Evolutionary conservation across 2,329 filamentous ascomycete genomes (phyloP), one percentile per base, ranked within the genome.

Genomic region (Dissoconium aciculare): DNA sequence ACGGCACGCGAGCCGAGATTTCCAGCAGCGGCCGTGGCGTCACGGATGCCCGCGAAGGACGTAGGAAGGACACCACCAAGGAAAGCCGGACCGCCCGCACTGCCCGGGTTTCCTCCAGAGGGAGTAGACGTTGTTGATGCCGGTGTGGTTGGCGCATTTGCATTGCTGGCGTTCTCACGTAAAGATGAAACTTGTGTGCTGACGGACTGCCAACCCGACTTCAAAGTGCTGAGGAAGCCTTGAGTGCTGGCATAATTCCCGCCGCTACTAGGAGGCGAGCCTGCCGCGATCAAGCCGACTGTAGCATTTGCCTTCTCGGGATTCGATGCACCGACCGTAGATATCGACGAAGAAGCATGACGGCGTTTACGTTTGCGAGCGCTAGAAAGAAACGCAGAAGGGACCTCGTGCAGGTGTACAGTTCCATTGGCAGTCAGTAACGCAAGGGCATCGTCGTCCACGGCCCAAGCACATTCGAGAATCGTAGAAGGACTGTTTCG

Each of bases 371-470:
- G 38, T 32, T 46, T 51, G 9, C 39, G 36, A 10, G 33, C 27
- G 5, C 72, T 66, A 9, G 42, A 24, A 4, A 21, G 35, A 15
- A 33, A 26, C n/a, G n/a, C n/a, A 10, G 31, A 27, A 5, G 84
- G 83, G 55, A 95, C 71, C 42, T 93, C 81, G 41, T 93, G 76
- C 26, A 95, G 70, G 56, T 98, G 89, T 8, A 94, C 75, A 5
- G 89, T 98, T n/a, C 87, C 84, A 44, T 85, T 80, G 47, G 92
- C 83, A 1, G 89, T 95, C 15, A 94, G 74, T 58, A 98, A 75
- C 2, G 85, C 87, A 23, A 91, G 60, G 35, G 80, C 76, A 50
- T 92, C 81, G 13, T 81, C 82, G 33, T 76, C 75, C 3, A 81
- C 81, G 32, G 71, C 78, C 89, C 89, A 98, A 3, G 75, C 73